Percentiles rank a stretch among this genome's conserved stretches.
Conservation (phyloP, 2,329 filamentous ascomycete species). For the Calycina marina region DNA sequence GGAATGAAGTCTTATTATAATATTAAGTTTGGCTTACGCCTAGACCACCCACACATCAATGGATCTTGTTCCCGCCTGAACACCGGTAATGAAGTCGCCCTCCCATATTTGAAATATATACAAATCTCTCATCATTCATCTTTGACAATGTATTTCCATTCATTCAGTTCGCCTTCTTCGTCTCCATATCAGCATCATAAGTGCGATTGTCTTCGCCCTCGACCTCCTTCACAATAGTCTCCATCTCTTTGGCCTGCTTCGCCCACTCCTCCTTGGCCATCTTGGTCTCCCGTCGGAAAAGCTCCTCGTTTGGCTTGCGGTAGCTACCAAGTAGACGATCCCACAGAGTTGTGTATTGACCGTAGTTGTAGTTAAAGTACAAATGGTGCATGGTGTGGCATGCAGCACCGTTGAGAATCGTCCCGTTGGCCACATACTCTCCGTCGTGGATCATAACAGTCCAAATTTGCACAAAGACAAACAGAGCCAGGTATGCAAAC, state of each 20-base stretch:
- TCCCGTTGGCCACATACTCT: slow-evolving; percentile 81
- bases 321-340: slow-evolving; percentile 81
- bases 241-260: slow-evolving; percentile 64
- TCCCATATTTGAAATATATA: no score
- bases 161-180: slow-evolving; percentile 7
- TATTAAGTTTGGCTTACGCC: no score
- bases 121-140: no score
- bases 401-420: slow-evolving; percentile 86
- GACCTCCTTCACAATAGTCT: slow-evolving; percentile 35
- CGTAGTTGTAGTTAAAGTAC: slow-evolving; percentile 84
- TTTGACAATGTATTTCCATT: no score
- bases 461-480: slow-evolving; percentile 93
- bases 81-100: no score
- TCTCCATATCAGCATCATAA: slow-evolving; percentile 13
- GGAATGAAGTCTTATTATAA: no score
- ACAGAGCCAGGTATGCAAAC: slow-evolving; percentile 71
- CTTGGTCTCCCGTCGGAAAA: slow-evolving; percentile 75
- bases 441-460: slow-evolving; percentile 93
- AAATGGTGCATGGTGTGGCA: slow-evolving; percentile 89
- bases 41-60: no score
- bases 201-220: slow-evolving; percentile 29
- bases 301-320: slow-evolving; percentile 67
- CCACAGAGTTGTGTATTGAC: slow-evolving; percentile 87
- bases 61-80: no score
- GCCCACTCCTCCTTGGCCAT: slow-evolving; percentile 72